These are phyloP conservation scores for Trichoderma guizhouense DNA, from an alignment of 2,329 filamentous ascomycete genomes.

Conservation along the genomic window DNA sequence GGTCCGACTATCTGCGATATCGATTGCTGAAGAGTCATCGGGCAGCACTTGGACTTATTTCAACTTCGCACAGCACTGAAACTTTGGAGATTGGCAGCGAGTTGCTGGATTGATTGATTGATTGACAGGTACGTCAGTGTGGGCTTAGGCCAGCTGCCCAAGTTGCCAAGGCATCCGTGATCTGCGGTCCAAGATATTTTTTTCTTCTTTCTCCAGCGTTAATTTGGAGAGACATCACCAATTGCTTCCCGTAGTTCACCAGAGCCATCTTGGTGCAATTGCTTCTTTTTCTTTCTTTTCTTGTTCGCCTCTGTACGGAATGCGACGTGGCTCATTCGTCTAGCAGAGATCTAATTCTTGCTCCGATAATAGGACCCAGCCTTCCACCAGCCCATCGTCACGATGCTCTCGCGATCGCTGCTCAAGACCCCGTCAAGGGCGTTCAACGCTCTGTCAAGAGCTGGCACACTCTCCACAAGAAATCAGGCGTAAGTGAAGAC, in stretches of 20 bases:
- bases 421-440: conserved; percentile 18
- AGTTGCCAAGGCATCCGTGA: background rate
- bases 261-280: background rate
- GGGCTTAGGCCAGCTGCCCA: background rate
- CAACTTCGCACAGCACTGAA: background rate
- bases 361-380: conserved; percentile 11
- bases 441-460: conserved; percentile 20
- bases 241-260: background rate
- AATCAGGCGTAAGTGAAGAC: conserved; percentile 19
- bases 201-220: background rate
- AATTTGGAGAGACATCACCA: background rate
- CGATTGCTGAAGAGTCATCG: background rate
- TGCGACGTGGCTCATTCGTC: background rate
- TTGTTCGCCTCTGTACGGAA: background rate
- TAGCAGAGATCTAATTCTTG: background rate
- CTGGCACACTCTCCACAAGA: conserved; percentile 17
- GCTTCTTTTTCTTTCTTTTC: background rate
- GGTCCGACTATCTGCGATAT: background rate
- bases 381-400: background rate
- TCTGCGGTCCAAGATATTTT: background rate
- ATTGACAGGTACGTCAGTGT: conserved; percentile 4
- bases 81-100: background rate
- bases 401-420: conserved; percentile 24
- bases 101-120: background rate
- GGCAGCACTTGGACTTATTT: background rate